A percentile compares a stretch with the other conserved stretches of the same genome.
Evolutionary conservation across 164 flowering plant genomes (phyloP).

Genomic region (Paratinospora sagittata): DNA sequence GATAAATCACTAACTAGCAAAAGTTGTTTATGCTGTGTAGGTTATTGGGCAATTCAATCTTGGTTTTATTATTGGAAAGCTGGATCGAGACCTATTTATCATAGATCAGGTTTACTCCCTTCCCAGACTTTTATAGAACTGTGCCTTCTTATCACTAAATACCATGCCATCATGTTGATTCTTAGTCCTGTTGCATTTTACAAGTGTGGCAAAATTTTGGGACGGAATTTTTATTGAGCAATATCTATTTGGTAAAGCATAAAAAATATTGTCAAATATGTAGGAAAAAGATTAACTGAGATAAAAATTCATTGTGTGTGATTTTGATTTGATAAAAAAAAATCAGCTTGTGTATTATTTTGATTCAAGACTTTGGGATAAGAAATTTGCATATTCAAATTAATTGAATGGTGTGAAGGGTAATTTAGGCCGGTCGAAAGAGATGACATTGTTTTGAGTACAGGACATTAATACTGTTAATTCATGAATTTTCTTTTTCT

Average conservation of each 20-base stretch:
- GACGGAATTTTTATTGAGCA: background rate
- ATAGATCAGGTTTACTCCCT: slow-evolving; percentile 72
- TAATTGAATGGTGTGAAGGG: background rate
- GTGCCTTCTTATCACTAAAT: too few relatives aligned
- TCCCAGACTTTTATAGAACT: background rate
- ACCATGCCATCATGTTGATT: background rate
- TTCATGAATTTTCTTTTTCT: background rate
- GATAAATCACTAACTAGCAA: slow-evolving; percentile 5
- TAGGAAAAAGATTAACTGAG: background rate
- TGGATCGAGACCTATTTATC: slow-evolving; percentile 80
- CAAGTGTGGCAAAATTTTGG: too few relatives aligned
- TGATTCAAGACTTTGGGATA: background rate
- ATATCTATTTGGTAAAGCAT: background rate
- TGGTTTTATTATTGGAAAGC: slow-evolving; percentile 89
- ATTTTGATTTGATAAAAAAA: background rate
- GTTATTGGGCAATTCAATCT: slow-evolving; percentile 97
- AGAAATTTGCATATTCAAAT: background rate
- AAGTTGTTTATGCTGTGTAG: slow-evolving; percentile 29
- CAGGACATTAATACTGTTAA: background rate
- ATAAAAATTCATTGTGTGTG: background rate
- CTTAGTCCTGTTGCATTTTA: background rate
- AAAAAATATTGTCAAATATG: background rate
- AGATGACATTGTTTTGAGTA: background rate
- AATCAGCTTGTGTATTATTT: background rate
- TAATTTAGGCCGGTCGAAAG: background rate